Evolutionary conservation across 2,329 filamentous ascomycete species (phyloP).

Genomic region (Aspergillus nomiae): DNA sequence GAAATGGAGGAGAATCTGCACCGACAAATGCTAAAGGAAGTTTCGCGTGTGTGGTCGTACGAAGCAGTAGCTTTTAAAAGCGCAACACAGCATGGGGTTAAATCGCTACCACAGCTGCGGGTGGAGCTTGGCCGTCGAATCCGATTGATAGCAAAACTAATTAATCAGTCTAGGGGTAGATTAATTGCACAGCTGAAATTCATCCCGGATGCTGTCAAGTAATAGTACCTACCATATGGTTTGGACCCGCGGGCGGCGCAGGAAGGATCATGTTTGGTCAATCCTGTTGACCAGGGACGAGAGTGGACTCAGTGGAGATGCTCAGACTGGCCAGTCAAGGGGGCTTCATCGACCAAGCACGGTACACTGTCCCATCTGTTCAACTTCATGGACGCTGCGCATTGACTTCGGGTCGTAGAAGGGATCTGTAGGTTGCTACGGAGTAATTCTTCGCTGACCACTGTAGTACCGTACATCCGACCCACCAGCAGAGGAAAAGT

Average conservation of each 20-base stretch:
- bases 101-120: conserved; percentile 7
- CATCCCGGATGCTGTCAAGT: conserved; percentile 5
- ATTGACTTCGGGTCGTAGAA: background rate
- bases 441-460: background rate
- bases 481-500: background rate
- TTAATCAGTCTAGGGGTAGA: background rate
- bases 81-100: conserved; percentile 10
- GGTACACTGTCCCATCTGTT: conserved; percentile 2
- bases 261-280: conserved; percentile 7
- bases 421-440: background rate
- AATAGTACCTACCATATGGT: conserved; percentile 7
- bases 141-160: conserved; percentile 15
- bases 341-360: conserved; percentile 4
- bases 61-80: conserved; percentile 20
- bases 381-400: background rate
- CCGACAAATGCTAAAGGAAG: background rate
- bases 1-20: conserved; percentile 2
- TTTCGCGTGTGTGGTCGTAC: conserved; percentile 2
- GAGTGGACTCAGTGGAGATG: conserved; percentile 4
- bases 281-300: conserved; percentile 3
- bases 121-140: conserved; percentile 18
- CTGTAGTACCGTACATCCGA: background rate
- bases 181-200: conserved; percentile 2
- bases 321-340: background rate
- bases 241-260: conserved; percentile 11